phyloP scores from a whole-genome alignment of 1,284 basidiomycete species.

The Leccinum griseonigrum region DNA sequence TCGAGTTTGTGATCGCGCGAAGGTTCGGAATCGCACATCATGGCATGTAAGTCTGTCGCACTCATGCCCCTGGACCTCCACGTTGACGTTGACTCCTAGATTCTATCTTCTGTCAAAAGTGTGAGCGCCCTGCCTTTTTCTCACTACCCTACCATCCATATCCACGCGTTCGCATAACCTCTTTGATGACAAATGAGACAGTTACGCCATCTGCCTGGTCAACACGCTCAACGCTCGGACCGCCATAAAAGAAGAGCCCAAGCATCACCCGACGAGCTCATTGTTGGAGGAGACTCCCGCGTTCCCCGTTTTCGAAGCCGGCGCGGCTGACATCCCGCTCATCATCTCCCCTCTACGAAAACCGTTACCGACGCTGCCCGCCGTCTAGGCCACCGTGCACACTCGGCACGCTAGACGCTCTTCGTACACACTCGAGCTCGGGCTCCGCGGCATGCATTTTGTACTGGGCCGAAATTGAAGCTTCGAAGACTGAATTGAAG shows the following conservation, averaged over 20 bases:
- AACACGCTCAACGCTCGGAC: conserved; percentile 4
- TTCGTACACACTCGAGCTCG: not conserved
- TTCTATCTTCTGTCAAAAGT: conserved; percentile 5
- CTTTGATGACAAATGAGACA: not conserved
- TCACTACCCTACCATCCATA: not conserved
- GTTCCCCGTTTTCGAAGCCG: not conserved
- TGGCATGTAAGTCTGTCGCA: conserved; percentile 1
- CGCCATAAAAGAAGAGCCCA: not conserved
- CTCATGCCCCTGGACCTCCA: not conserved
- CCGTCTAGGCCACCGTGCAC: not conserved
- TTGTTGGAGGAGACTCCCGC: not conserved
- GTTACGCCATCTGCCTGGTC: conserved; percentile 2
- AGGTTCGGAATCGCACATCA: conserved; percentile 8
- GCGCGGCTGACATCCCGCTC: not conserved
- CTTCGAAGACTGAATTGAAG: not conserved
- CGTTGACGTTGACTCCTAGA: not conserved
- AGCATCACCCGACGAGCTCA: not conserved
- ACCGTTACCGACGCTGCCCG: not conserved
- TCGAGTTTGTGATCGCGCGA: conserved; percentile 11
- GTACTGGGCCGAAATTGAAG: not conserved
- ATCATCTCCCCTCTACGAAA: not conserved
- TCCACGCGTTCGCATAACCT: not conserved
- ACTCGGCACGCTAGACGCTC: not conserved
- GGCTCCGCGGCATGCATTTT: not conserved
- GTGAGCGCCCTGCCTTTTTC: not conserved